Evolutionary conservation across 495 filamentous ascomycete species (phyloP).

Genomic region (Penicillium bialowiezense): DNA sequence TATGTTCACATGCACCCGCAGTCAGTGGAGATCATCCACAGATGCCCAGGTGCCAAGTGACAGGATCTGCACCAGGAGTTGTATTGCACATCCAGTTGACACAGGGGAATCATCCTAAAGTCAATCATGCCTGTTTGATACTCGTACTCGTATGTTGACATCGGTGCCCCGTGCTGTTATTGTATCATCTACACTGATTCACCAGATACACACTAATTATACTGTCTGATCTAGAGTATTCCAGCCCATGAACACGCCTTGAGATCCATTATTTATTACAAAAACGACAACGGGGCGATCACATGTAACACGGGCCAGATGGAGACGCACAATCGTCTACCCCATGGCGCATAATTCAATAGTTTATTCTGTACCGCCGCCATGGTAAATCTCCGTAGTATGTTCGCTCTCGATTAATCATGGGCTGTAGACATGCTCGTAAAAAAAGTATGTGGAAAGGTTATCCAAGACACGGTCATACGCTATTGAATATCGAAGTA

Average conservation of each 20-base stretch:
- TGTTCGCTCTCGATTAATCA: too few relatives aligned
- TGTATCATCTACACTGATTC: too few relatives aligned
- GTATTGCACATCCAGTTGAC: not conserved
- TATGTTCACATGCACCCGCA: not conserved
- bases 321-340: not conserved
- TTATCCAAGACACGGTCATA: not conserved
- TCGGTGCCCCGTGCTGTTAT: too few relatives aligned
- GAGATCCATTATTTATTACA: not conserved
- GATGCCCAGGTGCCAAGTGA: not conserved
- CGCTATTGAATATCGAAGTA: not conserved
- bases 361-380: not conserved
- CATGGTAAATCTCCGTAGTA: not conserved
- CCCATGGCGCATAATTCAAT: not conserved
- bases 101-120: not conserved
- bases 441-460: not conserved
- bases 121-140: not conserved
- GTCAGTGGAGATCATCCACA: not conserved
- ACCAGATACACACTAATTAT: too few relatives aligned
- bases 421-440: too few relatives aligned
- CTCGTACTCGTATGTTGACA: too few relatives aligned
- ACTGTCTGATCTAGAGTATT: too few relatives aligned
- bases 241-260: too few relatives aligned
- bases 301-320: not conserved
- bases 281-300: not conserved
- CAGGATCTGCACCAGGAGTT: not conserved